Conservation (phyloP, 805 yeast genomes). For the Kodamaea lidongshanica region DNA sequence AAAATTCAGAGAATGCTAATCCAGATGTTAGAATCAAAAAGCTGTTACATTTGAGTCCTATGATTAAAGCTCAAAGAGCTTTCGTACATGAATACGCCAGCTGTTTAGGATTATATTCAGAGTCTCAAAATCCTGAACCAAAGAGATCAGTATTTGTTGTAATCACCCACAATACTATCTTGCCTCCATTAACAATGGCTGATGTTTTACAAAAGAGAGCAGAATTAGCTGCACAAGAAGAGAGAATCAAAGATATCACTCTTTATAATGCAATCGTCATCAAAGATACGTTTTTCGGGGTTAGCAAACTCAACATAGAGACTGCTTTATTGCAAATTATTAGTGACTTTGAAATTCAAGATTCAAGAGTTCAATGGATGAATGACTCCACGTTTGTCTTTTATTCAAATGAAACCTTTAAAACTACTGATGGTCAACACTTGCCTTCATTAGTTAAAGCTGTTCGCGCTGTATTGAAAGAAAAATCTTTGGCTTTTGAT, state of each 20-base stretch:
- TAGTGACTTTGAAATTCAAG: slow-evolving; percentile 17
- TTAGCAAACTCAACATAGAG: slow-evolving; percentile 42
- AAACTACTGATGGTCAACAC: slow-evolving; percentile 31
- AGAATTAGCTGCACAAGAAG: slow-evolving; percentile 16
- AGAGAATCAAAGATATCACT: slow-evolving; percentile 16
- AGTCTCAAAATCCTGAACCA: slow-evolving; percentile 81
- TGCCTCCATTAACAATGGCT: slow-evolving; percentile 43
- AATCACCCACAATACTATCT: slow-evolving; percentile 22
- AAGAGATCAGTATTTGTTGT: slow-evolving; percentile 63
- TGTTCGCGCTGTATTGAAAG: slow-evolving; percentile 28
- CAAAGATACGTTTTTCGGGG: slow-evolving; percentile 48
- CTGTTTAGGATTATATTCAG: slow-evolving; percentile 52
- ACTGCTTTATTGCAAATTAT: slow-evolving; percentile 19
- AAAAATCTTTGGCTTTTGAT: slow-evolving; percentile 43
- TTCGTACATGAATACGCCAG: slow-evolving; percentile 67
- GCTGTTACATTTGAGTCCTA: slow-evolving; percentile 62
- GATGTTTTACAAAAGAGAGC: slow-evolving; percentile 30
- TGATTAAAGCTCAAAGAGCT: slow-evolving; percentile 61
- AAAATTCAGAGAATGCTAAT: slow-evolving; percentile 12
- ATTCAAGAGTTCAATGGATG: slow-evolving; percentile 35
- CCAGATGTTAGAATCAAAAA: slow-evolving; percentile 17
- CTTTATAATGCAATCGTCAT: slow-evolving; percentile 50
- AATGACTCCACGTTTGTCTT: slow-evolving; percentile 37
- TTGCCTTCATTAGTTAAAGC: slow-evolving; percentile 35
- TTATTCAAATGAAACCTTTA: slow-evolving; percentile 29